Conservation (phyloP, 768 basidiomycete genomes). For the Cystobasidium ongulense region DNA sequence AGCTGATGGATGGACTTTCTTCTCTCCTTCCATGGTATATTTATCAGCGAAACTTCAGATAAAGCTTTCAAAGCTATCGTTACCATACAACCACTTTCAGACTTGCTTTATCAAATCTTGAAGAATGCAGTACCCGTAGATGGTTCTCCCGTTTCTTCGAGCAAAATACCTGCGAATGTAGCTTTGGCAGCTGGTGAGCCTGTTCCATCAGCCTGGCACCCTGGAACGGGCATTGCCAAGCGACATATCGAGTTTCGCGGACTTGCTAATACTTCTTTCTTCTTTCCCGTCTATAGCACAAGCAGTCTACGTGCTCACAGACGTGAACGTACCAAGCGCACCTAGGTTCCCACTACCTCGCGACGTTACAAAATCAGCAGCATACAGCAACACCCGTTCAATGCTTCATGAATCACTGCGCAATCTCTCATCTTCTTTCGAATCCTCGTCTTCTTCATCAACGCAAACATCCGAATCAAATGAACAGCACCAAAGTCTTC, state of each 20-base stretch:
- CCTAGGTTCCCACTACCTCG: constrained; percentile 23
- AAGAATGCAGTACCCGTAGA: constrained; percentile 12
- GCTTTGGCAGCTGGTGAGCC: constrained; percentile 22
- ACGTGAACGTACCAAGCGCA: constrained; percentile 14
- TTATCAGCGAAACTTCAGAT: constrained; percentile 24
- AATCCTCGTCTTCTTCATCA: not conserved
- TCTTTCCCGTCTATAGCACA: not conserved
- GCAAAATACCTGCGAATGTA: constrained; percentile 16
- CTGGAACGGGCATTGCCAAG: not conserved
- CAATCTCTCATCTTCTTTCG: not conserved
- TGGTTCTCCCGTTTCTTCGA: not conserved
- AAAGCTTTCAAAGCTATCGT: constrained; percentile 30
- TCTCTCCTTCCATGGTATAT: not conserved
- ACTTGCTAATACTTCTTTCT: not conserved
- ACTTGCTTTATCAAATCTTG: constrained; percentile 15
- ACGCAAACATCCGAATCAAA: not conserved
- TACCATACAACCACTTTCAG: not conserved
- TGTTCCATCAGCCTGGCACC: not conserved
- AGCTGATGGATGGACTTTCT: not conserved
- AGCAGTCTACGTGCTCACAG: constrained; percentile 27
- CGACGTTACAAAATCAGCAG: constrained; percentile 17
- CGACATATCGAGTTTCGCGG: not conserved
- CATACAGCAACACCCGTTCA: constrained; percentile 1
- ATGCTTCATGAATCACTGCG: constrained; percentile 22
- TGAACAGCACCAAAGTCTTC: not conserved